Conservation (phyloP, 2,329 filamentous ascomycete species). For the Sporothrix brunneoviolacea region DNA sequence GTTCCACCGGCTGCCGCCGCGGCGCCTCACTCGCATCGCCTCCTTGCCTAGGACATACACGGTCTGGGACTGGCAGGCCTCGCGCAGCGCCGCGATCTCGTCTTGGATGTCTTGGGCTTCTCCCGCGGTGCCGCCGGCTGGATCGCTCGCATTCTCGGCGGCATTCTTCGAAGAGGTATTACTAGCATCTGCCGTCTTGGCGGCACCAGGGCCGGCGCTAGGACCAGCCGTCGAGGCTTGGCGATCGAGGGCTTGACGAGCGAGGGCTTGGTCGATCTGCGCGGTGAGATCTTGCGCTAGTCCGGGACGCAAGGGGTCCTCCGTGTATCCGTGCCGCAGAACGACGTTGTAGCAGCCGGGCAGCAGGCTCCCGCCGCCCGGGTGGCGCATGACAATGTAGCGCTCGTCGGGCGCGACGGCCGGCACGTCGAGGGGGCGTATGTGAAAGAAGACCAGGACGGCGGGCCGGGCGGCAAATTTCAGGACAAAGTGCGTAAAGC, state of each 20-base stretch:
- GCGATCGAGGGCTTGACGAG: conserved; percentile 26
- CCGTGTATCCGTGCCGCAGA: conserved; percentile 66
- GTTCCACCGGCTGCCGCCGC: background rate
- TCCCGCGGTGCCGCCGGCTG: no score
- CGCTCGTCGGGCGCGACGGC: conserved; percentile 43
- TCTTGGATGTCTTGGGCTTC: background rate
- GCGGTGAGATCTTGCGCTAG: conserved; percentile 51
- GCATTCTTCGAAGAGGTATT: background rate
- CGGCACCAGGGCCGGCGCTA: no score
- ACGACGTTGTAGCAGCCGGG: conserved; percentile 63
- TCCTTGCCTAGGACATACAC: conserved; percentile 57
- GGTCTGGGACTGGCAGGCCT: conserved; percentile 41
- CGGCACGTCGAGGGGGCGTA: conserved; percentile 56
- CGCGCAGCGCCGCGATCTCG: conserved; percentile 39
- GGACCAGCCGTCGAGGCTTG: no score
- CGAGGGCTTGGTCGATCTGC: conserved; percentile 46
- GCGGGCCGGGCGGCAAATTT: conserved; percentile 64
- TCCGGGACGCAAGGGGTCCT: conserved; percentile 60
- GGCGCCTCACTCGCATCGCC: conserved; percentile 44
- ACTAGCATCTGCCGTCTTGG: background rate
- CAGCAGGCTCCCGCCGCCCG: conserved; percentile 27
- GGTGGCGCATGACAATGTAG: conserved; percentile 36
- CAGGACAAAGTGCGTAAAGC: conserved; percentile 65
- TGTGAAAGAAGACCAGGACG: conserved; percentile 65
- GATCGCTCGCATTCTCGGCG: no score